Evolutionary conservation across 768 basidiomycete genomes (phyloP).

Genomic region (Leccinellum albellum): DNA sequence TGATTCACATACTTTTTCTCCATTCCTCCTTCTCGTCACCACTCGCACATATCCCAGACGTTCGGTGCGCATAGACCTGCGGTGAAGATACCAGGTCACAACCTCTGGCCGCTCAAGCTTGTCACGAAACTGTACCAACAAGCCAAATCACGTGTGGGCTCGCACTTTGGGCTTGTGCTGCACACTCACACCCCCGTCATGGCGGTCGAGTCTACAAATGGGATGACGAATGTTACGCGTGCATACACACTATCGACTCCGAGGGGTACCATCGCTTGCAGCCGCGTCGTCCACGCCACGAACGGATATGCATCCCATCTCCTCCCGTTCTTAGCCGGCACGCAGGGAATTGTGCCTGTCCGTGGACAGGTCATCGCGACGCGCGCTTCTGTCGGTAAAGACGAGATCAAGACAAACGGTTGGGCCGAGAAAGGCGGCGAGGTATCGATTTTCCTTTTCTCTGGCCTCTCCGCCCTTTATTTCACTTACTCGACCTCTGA

Average conservation of each 20-base stretch:
- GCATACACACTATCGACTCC: conserved; percentile 41
- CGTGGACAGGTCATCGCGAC: conserved; percentile 64
- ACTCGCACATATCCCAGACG: conserved; percentile 9
- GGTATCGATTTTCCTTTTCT: conserved; percentile 4
- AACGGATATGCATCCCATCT: conserved; percentile 81
- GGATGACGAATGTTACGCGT: background rate
- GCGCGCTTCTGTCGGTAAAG: conserved; percentile 38
- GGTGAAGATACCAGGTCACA: conserved; percentile 50
- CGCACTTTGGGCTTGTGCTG: conserved; percentile 44
- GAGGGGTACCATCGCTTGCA: conserved; percentile 58
- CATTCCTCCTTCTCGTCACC: background rate
- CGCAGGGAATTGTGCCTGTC: conserved; percentile 56
- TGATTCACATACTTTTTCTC: too few relatives aligned
- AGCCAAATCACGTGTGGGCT: conserved; percentile 28
- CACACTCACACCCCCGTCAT: conserved; percentile 75
- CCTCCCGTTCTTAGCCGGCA: conserved; percentile 62
- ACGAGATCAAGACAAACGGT: conserved; percentile 39
- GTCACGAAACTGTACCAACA: conserved; percentile 60
- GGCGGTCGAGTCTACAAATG: conserved; percentile 29
- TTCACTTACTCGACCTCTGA: background rate
- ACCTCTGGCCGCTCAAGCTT: conserved; percentile 80
- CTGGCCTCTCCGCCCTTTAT: background rate
- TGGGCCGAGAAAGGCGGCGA: conserved; percentile 43
- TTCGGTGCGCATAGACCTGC: conserved; percentile 47
- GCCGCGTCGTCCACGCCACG: conserved; percentile 78